Evolutionary conservation across 2,329 filamentous ascomycete genomes (phyloP).

Genomic region (Colletotrichum sp.): DNA sequence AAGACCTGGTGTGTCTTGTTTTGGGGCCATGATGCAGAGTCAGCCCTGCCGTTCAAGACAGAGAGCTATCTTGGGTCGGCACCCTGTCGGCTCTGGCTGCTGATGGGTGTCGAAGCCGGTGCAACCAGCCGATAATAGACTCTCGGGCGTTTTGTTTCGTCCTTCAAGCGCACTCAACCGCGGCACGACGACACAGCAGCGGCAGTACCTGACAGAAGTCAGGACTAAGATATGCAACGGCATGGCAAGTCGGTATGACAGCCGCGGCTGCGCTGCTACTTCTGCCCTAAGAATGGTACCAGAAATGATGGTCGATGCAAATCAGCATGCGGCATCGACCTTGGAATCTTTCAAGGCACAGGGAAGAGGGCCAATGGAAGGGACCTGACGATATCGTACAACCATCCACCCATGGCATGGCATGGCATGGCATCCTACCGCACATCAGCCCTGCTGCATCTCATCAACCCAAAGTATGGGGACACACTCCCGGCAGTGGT

Average conservation of each 20-base stretch:
- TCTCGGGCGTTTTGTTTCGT: slow-evolving; percentile 11
- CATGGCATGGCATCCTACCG: slow-evolving; percentile 16
- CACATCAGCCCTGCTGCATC: slow-evolving; percentile 24
- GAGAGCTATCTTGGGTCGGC: slow-evolving; percentile 14
- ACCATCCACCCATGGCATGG: slow-evolving; percentile 7
- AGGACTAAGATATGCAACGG: background rate
- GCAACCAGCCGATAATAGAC: slow-evolving; percentile 20
- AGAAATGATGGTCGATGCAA: slow-evolving; percentile 2
- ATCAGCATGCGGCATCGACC: background rate
- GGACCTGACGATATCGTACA: background rate
- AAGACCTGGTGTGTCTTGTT: background rate
- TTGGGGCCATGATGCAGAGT: slow-evolving; percentile 9
- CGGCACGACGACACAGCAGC: slow-evolving; percentile 1
- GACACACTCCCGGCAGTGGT: slow-evolving; percentile 14
- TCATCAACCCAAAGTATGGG: slow-evolving; percentile 21
- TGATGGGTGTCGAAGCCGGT: slow-evolving; percentile 6
- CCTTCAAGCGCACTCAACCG: background rate
- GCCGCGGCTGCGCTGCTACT: slow-evolving; percentile 2
- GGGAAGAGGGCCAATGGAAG: background rate
- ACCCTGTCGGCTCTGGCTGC: background rate
- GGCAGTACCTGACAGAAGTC: slow-evolving; percentile 6
- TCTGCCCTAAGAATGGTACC: background rate
- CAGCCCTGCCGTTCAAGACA: slow-evolving; percentile 18
- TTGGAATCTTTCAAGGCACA: slow-evolving; percentile 1
- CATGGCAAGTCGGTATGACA: background rate